Base-by-base conservation (phyloP, 75 land plant species). In the Selaginella tamariscina region DNA sequence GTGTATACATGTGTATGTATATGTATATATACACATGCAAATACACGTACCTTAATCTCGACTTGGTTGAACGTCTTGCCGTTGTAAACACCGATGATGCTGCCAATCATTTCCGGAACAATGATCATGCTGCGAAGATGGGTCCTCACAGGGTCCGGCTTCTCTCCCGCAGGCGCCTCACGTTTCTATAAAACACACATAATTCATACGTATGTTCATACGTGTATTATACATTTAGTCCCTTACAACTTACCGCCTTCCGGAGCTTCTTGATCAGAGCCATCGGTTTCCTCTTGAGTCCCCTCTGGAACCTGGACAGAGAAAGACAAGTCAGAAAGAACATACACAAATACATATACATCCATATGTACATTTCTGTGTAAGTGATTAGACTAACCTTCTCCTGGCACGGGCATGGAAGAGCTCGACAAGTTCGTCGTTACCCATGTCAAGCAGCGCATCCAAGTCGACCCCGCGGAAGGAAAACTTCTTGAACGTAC, bases 1-100 rank as follows among this genome's bases (percentile, higher is more conserved):
- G 32, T 0, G 54, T 2, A 68, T 55, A 70, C 72, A 49, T 49
- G 11, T 49, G 18, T 11, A 49, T 11, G 11, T 49, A 49, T 11
- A 49, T 11, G 54, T 49, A 49, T 49, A 11, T 49, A 49, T 49
- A 49, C 20, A 49, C 54, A 49, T 11, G 20, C 11, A 49, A 20
- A 49, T 49, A 8, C 23, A 23, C 21, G 22, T 67, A 88, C 87
- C 84, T 86, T 88, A 72, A 92, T 92, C 73, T 92, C 96, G 39
- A 93, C 96, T 68, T 90, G 90, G 63, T 89, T 93, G 75, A 93
- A 93, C 56, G 90, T 89, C 81, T 89, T 93, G 56, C 98, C 96
- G 71, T 93, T 92, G 83, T 92, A 92, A 21, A 92, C 95, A 30
- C 97, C 97, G 70, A 89, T 77, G 29, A 92, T 82, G 74, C 95